Base-by-base conservation (phyloP, 768 basidiomycete genomes). In the Naematelia encephala region DNA sequence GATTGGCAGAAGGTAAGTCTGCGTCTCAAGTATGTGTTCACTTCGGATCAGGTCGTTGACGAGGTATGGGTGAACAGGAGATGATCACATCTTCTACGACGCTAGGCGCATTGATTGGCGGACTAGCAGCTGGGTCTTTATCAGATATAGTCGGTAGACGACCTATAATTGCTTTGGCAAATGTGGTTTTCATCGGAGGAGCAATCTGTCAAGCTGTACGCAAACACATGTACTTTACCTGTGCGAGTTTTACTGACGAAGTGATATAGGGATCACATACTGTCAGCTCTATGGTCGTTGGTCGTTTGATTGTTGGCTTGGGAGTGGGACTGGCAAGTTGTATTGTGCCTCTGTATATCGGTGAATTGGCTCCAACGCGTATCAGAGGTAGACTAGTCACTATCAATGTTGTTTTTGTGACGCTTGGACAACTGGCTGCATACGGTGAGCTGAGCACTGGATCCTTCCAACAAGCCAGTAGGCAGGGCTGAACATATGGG, bases 321-420 rank as follows among this genome's bases (percentile, higher is more conserved):
- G 87, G 86, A 16, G 87, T 89, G 1, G 87, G 88, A 1, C 77
- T 88, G 0, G 88, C 89, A 16, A 84, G 86, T 3, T 88, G 88
- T 63, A 83, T 89, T 52, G 87, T 88, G 0, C 88, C 89, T 10
- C 80, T 90, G 3, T 90, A 90, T 72, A 89, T 91, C 51, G 88
- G 89, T 70, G 89, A 91, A 74, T 81, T 90, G 21, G 84, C 88
- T 16, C 71, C 68, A 13, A 60, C 54, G 3, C 23, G 39, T 5
- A 67, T 87, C 25, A 81, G 88, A 3, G 89, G 88, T 3, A 80
- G 87, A 29, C 84, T 90, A 83, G 88, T 89, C 2, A 87, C 88
- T 11, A 79, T 90, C 54, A 90, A 90, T 72, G 87, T 89, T 19
- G 87, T 89, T 0, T 84, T 85, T 79, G 88, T 91, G 69, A 91